Conservation (phyloP, 805 yeast species). For the Candida maesae region DNA sequence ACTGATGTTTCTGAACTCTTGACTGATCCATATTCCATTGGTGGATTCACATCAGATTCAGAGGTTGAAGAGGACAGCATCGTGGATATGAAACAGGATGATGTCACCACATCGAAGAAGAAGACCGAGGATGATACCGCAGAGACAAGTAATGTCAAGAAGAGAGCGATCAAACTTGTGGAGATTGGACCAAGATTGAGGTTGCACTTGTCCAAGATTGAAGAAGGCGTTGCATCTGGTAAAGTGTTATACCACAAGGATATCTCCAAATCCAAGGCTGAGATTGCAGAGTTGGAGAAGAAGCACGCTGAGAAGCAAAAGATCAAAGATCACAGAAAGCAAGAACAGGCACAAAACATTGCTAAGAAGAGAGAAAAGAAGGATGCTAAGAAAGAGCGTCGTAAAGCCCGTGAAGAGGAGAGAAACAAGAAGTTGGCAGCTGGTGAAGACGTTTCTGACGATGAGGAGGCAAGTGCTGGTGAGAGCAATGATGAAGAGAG, state of each 20-base stretch:
- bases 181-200: slow-evolving; percentile 91
- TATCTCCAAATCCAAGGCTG: slow-evolving; percentile 58
- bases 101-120: slow-evolving; percentile 19
- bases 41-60: slow-evolving; percentile 82
- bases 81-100: slow-evolving; percentile 50
- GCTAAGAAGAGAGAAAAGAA: slow-evolving; percentile 69
- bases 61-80: slow-evolving; percentile 91
- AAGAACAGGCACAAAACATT: slow-evolving; percentile 76
- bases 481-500: slow-evolving; percentile 32
- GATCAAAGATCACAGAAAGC: slow-evolving; percentile 67
- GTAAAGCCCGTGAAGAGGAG: slow-evolving; percentile 47
- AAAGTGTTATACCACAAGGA: slow-evolving; percentile 81
- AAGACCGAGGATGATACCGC: slow-evolving; percentile 16
- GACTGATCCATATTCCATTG: slow-evolving; percentile 77
- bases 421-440: slow-evolving; percentile 28
- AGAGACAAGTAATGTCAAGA: slow-evolving; percentile 33
- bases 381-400: slow-evolving; percentile 68
- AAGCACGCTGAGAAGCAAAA: slow-evolving; percentile 58
- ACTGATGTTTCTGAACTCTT: slow-evolving; percentile 80
- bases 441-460: slow-evolving; percentile 27
- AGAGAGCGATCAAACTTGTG: slow-evolving; percentile 85
- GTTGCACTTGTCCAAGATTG: slow-evolving; percentile 75
- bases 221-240: slow-evolving; percentile 87
- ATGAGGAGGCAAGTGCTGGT: too few relatives aligned
- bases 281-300: slow-evolving; percentile 58